Base-by-base conservation (phyloP, 345 rosid genomes). In the Syzygium grande region DNA sequence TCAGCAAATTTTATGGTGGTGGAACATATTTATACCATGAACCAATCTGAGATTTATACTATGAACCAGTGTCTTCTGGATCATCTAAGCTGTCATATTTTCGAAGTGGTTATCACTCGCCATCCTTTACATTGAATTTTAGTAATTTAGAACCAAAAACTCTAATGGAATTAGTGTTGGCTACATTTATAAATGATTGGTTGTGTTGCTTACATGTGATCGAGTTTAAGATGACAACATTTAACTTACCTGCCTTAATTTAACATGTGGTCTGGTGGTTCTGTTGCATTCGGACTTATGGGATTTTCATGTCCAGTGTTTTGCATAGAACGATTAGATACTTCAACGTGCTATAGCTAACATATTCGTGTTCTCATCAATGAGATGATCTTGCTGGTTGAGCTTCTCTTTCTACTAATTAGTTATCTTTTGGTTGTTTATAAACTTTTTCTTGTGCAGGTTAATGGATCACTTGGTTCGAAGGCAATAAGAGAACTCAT, bases 401-500 rank as follows among this genome's bases (percentile, higher is more conserved):
- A 29, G 10, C n/a, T 52, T 15, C 43, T 85, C 51, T 25, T 6
- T 14, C 46, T 52, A 22, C 54, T 17, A 16, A 30, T 65, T 29
- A n/a, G 43, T 77, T 53, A 27, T 86, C 77, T 25, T 30, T 27
- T 34, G 49, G 11, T 38, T 58, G 46, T 43, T 9, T 46, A 5
- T 55, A 4, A 16, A 22, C n/a, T n/a, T 46, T 46, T 56, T 12
- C 6, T 46, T 41, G 11, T 86, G 85, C 89, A 95, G 99, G 88
- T 96, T 55, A 96, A 89, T 46, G 99, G 97, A 68, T 96, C 97
- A 1, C 93, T 95, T 85, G 98, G 98, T 14, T 89, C 95, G 89
- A 91, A 84, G 89, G 97, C 98, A 52, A 97, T 95, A 29, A 94
- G 89, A 90, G 97, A 97, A 19, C 86, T 95, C 92, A 95, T 95